Conservation (phyloP, 768 basidiomycete species). For the Leccinum imitatum region DNA sequence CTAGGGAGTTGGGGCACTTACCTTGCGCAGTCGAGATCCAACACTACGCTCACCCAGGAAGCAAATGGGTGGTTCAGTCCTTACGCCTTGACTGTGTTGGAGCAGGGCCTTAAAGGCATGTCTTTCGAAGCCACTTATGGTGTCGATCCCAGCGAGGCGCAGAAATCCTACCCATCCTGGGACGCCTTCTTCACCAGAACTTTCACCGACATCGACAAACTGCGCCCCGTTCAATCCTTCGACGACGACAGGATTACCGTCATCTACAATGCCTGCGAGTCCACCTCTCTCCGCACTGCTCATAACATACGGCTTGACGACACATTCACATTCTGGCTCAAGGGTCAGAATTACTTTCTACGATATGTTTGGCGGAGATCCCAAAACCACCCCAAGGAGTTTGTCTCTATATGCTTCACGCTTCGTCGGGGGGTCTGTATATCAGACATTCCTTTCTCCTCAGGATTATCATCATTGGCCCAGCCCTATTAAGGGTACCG, state of each 20-base stretch:
- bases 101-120: neutral
- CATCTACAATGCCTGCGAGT: conserved; percentile 55
- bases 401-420: conserved; percentile 21
- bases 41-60: neutral
- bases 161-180: conserved; percentile 31
- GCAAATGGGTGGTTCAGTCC: conserved; percentile 1
- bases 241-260: conserved; percentile 10
- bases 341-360: conserved; percentile 56
- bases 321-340: conserved; percentile 58
- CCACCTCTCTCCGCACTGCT: conserved; percentile 37
- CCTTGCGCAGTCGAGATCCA: conserved; percentile 6
- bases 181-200: conserved; percentile 54
- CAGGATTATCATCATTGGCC: conserved; percentile 63
- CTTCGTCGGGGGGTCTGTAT: conserved; percentile 50
- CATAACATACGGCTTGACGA: conserved; percentile 41
- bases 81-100: neutral
- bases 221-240: neutral
- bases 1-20: conserved; percentile 2
- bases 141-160: neutral
- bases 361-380: conserved; percentile 44
- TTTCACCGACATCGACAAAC: conserved; percentile 21
- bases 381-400: neutral
- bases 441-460: conserved; percentile 56
- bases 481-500: conserved; percentile 41
- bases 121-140: too few species aligned